Base-by-base conservation (phyloP, 805 yeast species). In the Metschnikowia borealis region DNA sequence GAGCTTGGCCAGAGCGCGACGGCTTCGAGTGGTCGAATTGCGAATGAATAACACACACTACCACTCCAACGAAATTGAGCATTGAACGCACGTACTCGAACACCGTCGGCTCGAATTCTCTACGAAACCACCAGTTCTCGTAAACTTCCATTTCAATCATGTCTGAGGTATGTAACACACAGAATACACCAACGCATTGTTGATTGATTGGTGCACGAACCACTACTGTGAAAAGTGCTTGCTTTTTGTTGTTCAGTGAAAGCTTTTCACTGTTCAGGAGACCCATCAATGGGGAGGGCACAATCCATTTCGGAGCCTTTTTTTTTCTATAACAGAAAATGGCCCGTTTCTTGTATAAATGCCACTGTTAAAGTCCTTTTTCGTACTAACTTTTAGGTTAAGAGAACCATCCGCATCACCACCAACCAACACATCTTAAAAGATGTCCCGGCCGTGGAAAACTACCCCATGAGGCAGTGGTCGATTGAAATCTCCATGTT, bases 391-490 rank as follows among this genome's bases (percentile, higher is more conserved):
- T 8, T 38, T 6, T 45, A 79, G 79, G 86, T 87, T 37, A 85
- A 89, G 71, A 83, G 98, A 76, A 89, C 92, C 17, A 81, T 91
- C 51, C 84, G 96, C 69, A 81, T 91, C 61, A 86, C 89, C 50
- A 92, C 97, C 23, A 81, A 82, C 54, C 97, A 92, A 71, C 85
- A 84, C 62, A 78, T 92, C 56, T 72, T 89, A 54, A 83, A 83
- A 53, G 96, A 87, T 61, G 82, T 84, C 23, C 87, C 95, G 13
- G 84, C 91, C 14, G 94, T 87, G 50, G 90, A 87, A 58, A 95
- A 89, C 65, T 92, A 86, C 66, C 98, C 99, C 15, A 85, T 92
- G 87, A 84, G 98, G 65, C 83, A 83, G 68, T 92, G 99, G 99
- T 79, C 87, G 43, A 85, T 94, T 56, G 83, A 84, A 65, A 79